These are phyloP conservation scores for Mycosphaerella sp. DNA, from an alignment of 2,329 filamentous ascomycete species.

Conservation along the genomic window DNA sequence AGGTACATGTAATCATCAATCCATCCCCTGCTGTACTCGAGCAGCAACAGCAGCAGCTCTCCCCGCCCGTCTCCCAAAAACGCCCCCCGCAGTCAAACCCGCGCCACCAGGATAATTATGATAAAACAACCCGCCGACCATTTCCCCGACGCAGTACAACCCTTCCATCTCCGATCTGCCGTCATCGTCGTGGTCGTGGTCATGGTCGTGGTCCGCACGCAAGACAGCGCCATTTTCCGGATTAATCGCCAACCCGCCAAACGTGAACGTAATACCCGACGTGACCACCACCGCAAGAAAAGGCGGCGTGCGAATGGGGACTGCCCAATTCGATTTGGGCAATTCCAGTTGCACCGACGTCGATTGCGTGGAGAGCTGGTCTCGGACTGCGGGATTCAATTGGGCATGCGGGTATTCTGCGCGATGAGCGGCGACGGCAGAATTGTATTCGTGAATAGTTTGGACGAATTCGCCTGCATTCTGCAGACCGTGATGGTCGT, in stretches of 20 bases:
- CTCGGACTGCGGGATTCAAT: slow-evolving; percentile 56
- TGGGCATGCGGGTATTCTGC: slow-evolving; percentile 40
- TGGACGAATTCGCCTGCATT: slow-evolving; percentile 44
- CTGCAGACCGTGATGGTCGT: slow-evolving; percentile 41
- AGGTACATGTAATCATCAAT: too few species aligned
- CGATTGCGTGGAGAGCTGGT: slow-evolving; percentile 57
- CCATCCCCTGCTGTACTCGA: slow-evolving; percentile 5
- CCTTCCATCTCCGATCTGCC: slow-evolving; percentile 45
- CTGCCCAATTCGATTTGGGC: slow-evolving; percentile 61
- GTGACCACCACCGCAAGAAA: slow-evolving; percentile 59
- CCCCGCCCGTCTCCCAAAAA: slow-evolving; percentile 46
- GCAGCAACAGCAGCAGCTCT: slow-evolving; percentile 23
- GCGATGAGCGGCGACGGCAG: slow-evolving; percentile 46
- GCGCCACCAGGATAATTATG: slow-evolving; percentile 59
- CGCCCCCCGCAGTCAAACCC: slow-evolving; percentile 54
- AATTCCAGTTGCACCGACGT: slow-evolving; percentile 39
- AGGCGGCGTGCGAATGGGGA: slow-evolving; percentile 51
- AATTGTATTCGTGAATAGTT: slow-evolving; percentile 53
- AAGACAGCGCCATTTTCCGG: slow-evolving; percentile 50
- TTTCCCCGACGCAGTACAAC: slow-evolving; percentile 57
- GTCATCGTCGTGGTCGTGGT: too few species aligned
- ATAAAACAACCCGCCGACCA: slow-evolving; percentile 60
- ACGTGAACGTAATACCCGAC: slow-evolving; percentile 62
- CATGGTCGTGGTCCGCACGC: slow-evolving; percentile 29
- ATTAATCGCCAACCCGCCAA: slow-evolving; percentile 56